phyloP scores from a whole-genome alignment of 306 rosid genomes.

The Begonia masoniana region DNA sequence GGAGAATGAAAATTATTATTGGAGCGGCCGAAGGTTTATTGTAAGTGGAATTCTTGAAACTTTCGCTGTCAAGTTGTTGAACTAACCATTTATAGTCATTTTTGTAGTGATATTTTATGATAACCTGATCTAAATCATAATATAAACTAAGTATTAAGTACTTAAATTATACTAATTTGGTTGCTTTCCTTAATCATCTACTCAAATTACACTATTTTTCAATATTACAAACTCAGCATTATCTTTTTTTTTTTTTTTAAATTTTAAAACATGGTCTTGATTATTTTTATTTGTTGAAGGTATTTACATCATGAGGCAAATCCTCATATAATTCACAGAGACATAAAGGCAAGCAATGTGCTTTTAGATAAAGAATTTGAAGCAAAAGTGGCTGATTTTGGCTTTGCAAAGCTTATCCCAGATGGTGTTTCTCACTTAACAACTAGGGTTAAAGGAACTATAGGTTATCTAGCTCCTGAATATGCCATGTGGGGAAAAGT shows the following conservation, averaged over 20 bases:
- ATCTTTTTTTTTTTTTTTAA: too few relatives aligned
- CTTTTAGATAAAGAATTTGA: conserved; percentile 49
- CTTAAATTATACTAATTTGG: neutral
- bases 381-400: conserved; percentile 62
- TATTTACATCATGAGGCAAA: conserved; percentile 60
- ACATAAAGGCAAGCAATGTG: conserved; percentile 63
- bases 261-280: too few relatives aligned
- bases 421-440: conserved; percentile 73
- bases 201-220: too few relatives aligned
- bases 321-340: conserved; percentile 70
- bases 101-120: neutral
- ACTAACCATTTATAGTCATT: neutral
- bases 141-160: neutral
- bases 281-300: conserved; percentile 15
- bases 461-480: conserved; percentile 73
- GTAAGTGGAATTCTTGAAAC: conserved; percentile 21
- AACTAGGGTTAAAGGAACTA: conserved; percentile 63
- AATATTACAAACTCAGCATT: too few relatives aligned
- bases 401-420: conserved; percentile 69
- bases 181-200: neutral
- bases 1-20: conserved; percentile 49
- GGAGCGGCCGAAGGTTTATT: conserved; percentile 58
- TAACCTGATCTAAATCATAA: neutral
- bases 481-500: conserved; percentile 88
- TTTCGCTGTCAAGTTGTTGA: too few relatives aligned